phyloP scores from a whole-genome alignment of 2,329 filamentous ascomycete species.

The Truncatella angustata region DNA sequence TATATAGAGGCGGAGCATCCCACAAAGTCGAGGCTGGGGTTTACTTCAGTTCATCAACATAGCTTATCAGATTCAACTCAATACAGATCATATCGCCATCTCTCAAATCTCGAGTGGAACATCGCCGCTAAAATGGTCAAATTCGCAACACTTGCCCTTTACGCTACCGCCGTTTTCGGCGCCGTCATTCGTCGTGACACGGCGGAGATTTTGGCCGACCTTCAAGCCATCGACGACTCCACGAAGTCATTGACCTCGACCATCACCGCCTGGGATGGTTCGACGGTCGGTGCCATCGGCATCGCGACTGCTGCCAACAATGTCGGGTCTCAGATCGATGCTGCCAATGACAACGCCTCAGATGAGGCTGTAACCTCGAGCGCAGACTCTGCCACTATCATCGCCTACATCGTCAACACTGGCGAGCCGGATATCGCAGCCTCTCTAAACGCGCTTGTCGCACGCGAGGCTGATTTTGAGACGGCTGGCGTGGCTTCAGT shows the following conservation, averaged over 20 bases:
- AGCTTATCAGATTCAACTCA: neutral
- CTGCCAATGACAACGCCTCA: neutral
- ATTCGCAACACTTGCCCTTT: neutral
- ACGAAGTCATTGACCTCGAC: neutral
- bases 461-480: slow-evolving; percentile 6
- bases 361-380: slow-evolving; percentile 5
- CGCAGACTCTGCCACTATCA: slow-evolving; percentile 3
- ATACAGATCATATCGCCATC: neutral
- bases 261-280: slow-evolving; percentile 6
- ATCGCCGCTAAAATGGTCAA: slow-evolving; percentile 7
- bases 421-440: slow-evolving; percentile 4
- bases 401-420: slow-evolving; percentile 3
- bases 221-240: slow-evolving; percentile 1
- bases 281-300: neutral
- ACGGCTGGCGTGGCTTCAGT: neutral
- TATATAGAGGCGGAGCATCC: neutral
- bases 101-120: neutral
- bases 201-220: slow-evolving; percentile 1
- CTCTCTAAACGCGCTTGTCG: slow-evolving; percentile 3
- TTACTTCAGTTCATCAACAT: too few relatives aligned
- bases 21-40: too few relatives aligned
- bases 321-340: slow-evolving; percentile 1
- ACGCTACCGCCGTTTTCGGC: neutral
- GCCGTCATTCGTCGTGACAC: slow-evolving; percentile 3
- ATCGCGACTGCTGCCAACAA: neutral